Base-by-base conservation (phyloP, 192 early-diverging fungal species). In the Linnemannia schmuckeri region DNA sequence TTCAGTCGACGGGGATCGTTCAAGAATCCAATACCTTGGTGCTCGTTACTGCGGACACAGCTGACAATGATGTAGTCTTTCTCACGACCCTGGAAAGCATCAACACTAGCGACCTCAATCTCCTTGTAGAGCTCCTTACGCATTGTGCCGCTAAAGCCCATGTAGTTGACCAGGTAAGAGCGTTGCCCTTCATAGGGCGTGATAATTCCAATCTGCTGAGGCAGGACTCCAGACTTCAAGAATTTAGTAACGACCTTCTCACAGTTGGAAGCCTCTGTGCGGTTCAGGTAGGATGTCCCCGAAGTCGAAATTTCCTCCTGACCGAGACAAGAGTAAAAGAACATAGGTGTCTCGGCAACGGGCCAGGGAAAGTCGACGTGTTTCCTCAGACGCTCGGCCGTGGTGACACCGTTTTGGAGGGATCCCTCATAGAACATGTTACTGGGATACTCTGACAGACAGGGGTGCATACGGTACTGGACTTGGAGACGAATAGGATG, bases 391-490 rank as follows among this genome's bases (percentile, higher is more conserved):
- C 99, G 96, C 82, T 99, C 98, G 63, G 93, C 94, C 3, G 95
- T 93, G 0, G 98, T 98, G 47, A 99, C 97, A 72, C 99, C 99
- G 78, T 99, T 99, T 88, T 98, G 97, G 42, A 99, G 91, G 27
- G 97, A 96, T 20, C 99, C 99, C 88, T 99, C 99, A 84, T 99
- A 99, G 81, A 99, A 99, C 96, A 98, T 98, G 88, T 99, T 99
- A 82, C 96, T 97, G 3, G 99, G 97, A 82, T 99, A 99, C 90
- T 97, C 98, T 17, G 99, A 99, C 37, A 99, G 89, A 80, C 98
- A 98, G 44, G 99, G 99, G 79, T 99, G 99, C 99, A 99, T 99
- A 82, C 99, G 97, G 82, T 99, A 99, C 88, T 99, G 99, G 6
- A 99, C 98, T 74, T 99, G 96, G 24, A 99, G 93, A 30, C 98